Conservation (phyloP, 2,329 filamentous ascomycete genomes). For the Nemania sp. region DNA sequence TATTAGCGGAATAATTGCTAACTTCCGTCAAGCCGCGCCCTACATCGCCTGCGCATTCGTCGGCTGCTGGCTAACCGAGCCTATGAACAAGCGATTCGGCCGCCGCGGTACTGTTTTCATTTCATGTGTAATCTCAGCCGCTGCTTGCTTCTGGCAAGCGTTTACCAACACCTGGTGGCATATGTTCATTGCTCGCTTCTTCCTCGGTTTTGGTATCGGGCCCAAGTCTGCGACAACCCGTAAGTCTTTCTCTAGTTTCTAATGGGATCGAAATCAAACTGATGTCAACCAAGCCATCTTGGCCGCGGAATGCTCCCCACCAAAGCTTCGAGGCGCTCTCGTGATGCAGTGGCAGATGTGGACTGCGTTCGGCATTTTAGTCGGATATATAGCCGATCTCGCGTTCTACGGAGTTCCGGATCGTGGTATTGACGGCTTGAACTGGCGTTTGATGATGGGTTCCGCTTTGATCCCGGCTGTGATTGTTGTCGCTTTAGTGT, state of each 20-base stretch:
- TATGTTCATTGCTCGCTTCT: constrained; percentile 71
- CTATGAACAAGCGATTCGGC: constrained; percentile 71
- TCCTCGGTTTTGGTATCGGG: constrained; percentile 71
- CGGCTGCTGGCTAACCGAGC: constrained; percentile 74
- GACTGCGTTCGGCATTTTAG: constrained; percentile 57
- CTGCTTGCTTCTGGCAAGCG: constrained; percentile 56
- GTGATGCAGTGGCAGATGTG: constrained; percentile 73
- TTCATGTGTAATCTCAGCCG: constrained; percentile 63
- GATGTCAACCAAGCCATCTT: constrained; percentile 56
- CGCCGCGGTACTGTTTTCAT: constrained; percentile 73
- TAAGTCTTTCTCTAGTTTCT: constrained; percentile 19
- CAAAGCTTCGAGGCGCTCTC: constrained; percentile 65
- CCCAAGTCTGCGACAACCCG: constrained; percentile 69
- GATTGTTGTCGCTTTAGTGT: constrained; percentile 58
- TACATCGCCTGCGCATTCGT: constrained; percentile 69
- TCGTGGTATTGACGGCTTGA: constrained; percentile 56
- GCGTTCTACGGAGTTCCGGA: constrained; percentile 62
- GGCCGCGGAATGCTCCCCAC: constrained; percentile 68
- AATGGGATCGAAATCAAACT: not conserved
- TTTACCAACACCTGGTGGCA: constrained; percentile 60
- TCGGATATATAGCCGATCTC: constrained; percentile 63
- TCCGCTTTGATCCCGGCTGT: constrained; percentile 67
- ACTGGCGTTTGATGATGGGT: constrained; percentile 72
- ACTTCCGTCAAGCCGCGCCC: constrained; percentile 45
- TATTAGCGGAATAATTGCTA: not conserved